Percentiles rank a stretch among this genome's conserved stretches.
Evolutionary conservation across 78 protist genomes (phyloP).

Genomic region (Tieghemostelium lacteum): DNA sequence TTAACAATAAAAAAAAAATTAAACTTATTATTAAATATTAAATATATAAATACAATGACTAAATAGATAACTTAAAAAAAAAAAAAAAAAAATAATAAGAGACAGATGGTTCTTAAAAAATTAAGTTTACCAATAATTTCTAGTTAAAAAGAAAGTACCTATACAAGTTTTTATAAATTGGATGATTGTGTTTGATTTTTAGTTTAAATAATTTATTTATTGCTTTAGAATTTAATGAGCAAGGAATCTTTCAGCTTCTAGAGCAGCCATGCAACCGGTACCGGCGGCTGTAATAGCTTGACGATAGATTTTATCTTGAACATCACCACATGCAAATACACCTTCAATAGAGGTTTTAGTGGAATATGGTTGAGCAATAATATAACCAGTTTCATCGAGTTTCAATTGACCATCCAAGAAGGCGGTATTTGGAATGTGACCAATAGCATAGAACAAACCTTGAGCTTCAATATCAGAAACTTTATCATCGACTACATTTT

Average conservation of each 20-base stretch:
- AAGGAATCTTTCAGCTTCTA: slow-evolving; percentile 86
- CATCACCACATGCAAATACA: slow-evolving; percentile 95
- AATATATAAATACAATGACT: too few species aligned
- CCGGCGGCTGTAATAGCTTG: slow-evolving; percentile 97
- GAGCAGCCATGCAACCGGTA: slow-evolving; percentile 95
- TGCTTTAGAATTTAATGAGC: not conserved
- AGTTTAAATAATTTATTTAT: too few species aligned
- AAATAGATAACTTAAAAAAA: too few species aligned
- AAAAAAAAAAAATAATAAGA: too few species aligned
- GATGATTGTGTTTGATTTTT: too few species aligned
- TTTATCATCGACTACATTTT: slow-evolving; percentile 6
- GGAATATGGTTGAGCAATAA: slow-evolving; percentile 61
- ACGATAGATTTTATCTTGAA: slow-evolving; percentile 88
- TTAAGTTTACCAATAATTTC: too few species aligned
- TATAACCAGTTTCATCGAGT: slow-evolving; percentile 89
- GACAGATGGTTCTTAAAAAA: too few species aligned
- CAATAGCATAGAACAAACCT: slow-evolving; percentile 94
- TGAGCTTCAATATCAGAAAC: slow-evolving; percentile 13
- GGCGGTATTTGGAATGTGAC: slow-evolving; percentile 93
- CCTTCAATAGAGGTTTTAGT: slow-evolving; percentile 89
- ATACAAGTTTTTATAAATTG: too few species aligned
- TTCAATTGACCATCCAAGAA: slow-evolving; percentile 79
- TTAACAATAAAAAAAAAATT: too few species aligned
- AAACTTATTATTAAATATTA: too few species aligned
- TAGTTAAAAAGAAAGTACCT: too few species aligned